Evolutionary conservation across 2,329 filamentous ascomycete genomes (phyloP), one percentile per base, ranked within the genome.

Genomic region (Aureobasidium melanogenum): DNA sequence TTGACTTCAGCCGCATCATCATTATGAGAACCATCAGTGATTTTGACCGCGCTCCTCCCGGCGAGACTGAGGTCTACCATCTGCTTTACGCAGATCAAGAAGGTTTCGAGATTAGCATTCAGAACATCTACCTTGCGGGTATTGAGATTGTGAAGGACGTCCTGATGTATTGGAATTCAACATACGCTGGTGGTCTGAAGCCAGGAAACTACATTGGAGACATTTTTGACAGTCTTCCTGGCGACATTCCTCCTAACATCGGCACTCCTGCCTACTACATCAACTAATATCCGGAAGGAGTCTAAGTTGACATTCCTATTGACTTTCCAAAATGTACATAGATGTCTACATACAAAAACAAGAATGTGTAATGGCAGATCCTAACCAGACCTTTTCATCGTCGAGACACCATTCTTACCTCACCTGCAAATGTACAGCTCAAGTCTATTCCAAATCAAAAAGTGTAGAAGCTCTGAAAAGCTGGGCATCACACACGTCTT

Each of bases 171-270:
- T 90, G 88, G 88, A 72, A 84, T 24, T 69, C 69, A 10, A 82
- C 74, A 0, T 89, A 84, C 67, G 71, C 74, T 43, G 64, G 69
- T 1, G 87, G 87, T 2, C 70, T 89, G 41, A 67, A 74, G 62
- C 72, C 85, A 0, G 74, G 70, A 2, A 88, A 89, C 67, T 89
- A 89, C 68, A 74, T 89, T 30, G 87, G 87, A 6, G 86, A 89
- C 68, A 82, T 89, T 47, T 84, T 87, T 65, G 86, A 85, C 24
- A 84, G 81, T 17, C 72, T 89, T 26, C 54, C 54, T 34, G 54
- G 54, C n/a, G 8, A 9, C 14, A 34, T 57, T 5, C n/a, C 54
- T 17, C 54, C 54, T 24, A 38, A 57, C 34, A 57, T 57, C 22
- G 54, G 54, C 19, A 36, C 6, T 8, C 17, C 28, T 17, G 9